Evolutionary conservation across 352 stramenopile genomes (phyloP).

Genomic region (Peronospora farinosa): DNA sequence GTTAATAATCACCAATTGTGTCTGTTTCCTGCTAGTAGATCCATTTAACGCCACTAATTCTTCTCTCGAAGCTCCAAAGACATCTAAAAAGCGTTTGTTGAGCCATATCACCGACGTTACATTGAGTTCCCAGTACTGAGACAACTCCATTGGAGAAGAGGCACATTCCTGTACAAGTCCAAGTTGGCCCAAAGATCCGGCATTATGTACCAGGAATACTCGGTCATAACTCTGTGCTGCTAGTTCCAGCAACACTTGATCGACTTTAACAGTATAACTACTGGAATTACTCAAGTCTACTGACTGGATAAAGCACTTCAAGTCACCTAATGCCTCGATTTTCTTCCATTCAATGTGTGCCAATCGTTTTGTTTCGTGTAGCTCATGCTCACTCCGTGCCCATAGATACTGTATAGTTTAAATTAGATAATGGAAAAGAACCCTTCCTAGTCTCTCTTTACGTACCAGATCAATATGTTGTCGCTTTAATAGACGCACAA

Average conservation of each 20-base stretch:
- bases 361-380: constrained; percentile 51
- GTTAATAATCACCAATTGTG: constrained; percentile 42
- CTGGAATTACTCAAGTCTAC: constrained; percentile 43
- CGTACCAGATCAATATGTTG: constrained; percentile 51
- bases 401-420: constrained; percentile 38
- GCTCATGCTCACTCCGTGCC: constrained; percentile 42
- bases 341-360: constrained; percentile 29
- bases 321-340: constrained; percentile 1
- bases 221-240: constrained; percentile 31
- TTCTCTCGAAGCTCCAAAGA: constrained; percentile 45
- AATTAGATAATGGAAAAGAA: not conserved
- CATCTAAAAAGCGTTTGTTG: constrained; percentile 67
- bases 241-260: constrained; percentile 31
- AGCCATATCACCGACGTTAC: constrained; percentile 81
- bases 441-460: not conserved
- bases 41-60: constrained; percentile 17
- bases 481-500: constrained; percentile 32
- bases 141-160: constrained; percentile 36
- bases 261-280: constrained; percentile 49
- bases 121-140: constrained; percentile 74
- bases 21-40: constrained; percentile 3
- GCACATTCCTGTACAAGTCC: constrained; percentile 46
- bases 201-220: constrained; percentile 79
- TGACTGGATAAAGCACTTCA: constrained; percentile 31
- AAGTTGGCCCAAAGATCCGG: constrained; percentile 67